Conservation (phyloP, 768 basidiomycete genomes). For the Hericium coralloides region DNA sequence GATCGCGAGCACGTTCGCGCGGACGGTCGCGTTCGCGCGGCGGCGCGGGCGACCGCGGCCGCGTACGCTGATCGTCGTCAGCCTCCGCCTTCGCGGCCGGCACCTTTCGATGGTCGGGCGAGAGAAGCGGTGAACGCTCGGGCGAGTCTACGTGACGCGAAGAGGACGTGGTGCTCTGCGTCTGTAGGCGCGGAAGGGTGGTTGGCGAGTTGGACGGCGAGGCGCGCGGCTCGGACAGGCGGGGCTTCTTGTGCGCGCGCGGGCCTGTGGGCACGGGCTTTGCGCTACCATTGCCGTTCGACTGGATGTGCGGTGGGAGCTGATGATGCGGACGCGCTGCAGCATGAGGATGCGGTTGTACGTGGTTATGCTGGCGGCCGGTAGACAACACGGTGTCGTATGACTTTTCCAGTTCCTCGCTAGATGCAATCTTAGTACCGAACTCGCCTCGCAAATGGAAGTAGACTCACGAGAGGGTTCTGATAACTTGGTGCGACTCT, state of each 20-base stretch:
- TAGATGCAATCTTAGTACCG: slow-evolving; percentile 22
- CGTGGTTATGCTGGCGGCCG: slow-evolving; percentile 33
- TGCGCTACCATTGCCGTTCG: slow-evolving; percentile 17
- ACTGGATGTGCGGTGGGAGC: slow-evolving; percentile 17
- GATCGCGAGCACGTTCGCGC: slow-evolving; percentile 26
- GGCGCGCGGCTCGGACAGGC: slow-evolving; percentile 44
- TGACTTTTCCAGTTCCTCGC: slow-evolving; percentile 70
- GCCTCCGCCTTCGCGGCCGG: slow-evolving; percentile 26
- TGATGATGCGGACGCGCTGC: slow-evolving; percentile 37
- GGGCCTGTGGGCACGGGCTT: slow-evolving; percentile 73
- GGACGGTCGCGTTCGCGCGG: slow-evolving; percentile 20
- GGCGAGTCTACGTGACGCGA: slow-evolving; percentile 13
- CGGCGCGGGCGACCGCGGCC: slow-evolving; percentile 27
- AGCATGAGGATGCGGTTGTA: slow-evolving; percentile 23
- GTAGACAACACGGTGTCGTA: slow-evolving; percentile 50
- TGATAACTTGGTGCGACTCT: slow-evolving; percentile 76
- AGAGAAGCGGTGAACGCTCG: slow-evolving; percentile 12
- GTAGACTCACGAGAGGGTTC: slow-evolving; percentile 57
- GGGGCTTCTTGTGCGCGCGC: slow-evolving; percentile 71
- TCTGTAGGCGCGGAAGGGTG: slow-evolving; percentile 13
- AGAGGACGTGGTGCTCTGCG: slow-evolving; percentile 4
- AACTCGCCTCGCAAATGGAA: background rate
- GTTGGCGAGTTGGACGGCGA: slow-evolving; percentile 8
- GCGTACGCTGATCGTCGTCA: slow-evolving; percentile 41
- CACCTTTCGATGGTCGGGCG: slow-evolving; percentile 12